Percentiles rank a stretch among this genome's conserved stretches.
These are phyloP conservation scores for Rhodomyrtus tomentosa DNA, from an alignment of 345 rosid genomes.

Conservation along the genomic window DNA sequence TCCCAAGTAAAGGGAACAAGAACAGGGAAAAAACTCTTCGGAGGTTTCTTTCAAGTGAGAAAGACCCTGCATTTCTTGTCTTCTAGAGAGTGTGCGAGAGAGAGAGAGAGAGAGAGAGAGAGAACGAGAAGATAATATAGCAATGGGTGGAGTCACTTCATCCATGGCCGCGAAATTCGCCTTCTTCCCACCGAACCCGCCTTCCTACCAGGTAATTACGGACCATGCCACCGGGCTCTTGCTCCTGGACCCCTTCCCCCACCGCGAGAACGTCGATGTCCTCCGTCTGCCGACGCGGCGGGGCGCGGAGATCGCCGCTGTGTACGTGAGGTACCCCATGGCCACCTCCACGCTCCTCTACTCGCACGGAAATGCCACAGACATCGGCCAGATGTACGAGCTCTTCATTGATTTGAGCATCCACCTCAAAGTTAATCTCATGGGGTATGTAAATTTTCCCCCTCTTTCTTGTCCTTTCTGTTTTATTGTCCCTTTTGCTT, in stretches of 20 bases:
- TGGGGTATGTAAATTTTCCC: constrained; percentile 47
- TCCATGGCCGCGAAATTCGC: constrained; percentile 99
- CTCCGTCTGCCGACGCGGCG: constrained; percentile 63
- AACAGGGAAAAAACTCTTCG: background rate
- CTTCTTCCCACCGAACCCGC: constrained; percentile 90
- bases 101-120: background rate
- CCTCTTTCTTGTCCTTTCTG: background rate
- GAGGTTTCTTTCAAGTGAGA: background rate
- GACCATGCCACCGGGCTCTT: constrained; percentile 51
- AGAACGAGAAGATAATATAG: background rate
- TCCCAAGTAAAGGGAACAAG: background rate
- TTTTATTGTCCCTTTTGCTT: background rate
- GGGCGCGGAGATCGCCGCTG: constrained; percentile 70
- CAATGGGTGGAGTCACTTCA: constrained; percentile 89
- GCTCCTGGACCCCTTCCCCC: constrained; percentile 67
- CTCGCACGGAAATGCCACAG: constrained; percentile 94
- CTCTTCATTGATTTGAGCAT: constrained; percentile 90
- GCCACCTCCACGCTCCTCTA: constrained; percentile 79
- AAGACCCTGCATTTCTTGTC: background rate
- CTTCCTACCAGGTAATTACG: constrained; percentile 59
- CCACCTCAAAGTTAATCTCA: constrained; percentile 78
- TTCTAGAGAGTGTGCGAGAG: background rate
- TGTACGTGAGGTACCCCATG: constrained; percentile 79
- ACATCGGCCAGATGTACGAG: constrained; percentile 98
- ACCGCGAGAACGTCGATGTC: constrained; percentile 80